phyloP scores from a whole-genome alignment of 495 filamentous ascomycete species.

The Podospora australis region DNA sequence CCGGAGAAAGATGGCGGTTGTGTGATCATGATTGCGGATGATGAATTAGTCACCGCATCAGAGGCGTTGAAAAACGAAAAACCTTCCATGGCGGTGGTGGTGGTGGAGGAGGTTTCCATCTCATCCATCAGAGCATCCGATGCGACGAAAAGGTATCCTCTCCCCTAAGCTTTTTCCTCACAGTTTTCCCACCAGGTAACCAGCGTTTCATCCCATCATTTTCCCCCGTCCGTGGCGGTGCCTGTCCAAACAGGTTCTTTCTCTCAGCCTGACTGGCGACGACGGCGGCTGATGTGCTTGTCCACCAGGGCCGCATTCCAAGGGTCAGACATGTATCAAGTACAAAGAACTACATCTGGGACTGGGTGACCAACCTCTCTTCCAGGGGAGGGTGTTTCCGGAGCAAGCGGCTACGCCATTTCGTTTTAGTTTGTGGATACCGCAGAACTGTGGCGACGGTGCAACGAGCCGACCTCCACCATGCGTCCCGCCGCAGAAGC shows the following conservation, averaged over 20 bases:
- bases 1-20: no score
- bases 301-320: conserved; percentile 11
- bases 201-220: conserved; percentile 4
- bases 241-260: conserved; percentile 4
- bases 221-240: conserved; percentile 2
- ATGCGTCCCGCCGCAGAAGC: conserved; percentile 22
- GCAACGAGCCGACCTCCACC: conserved; percentile 21
- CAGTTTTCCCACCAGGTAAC: conserved; percentile 1
- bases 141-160: no score
- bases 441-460: conserved; percentile 23
- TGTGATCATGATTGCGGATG: no score
- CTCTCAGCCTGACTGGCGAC: conserved; percentile 6
- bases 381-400: conserved; percentile 25
- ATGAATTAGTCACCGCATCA: no score
- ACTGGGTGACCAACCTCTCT: conserved; percentile 17
- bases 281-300: conserved; percentile 6
- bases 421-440: conserved; percentile 20
- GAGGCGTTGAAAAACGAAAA: no score
- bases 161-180: no score
- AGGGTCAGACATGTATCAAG: conserved; percentile 18
- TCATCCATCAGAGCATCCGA: no score
- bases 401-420: conserved; percentile 30
- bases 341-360: conserved; percentile 15
- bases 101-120: no score
- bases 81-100: no score